Evolutionary conservation across 495 filamentous ascomycete genomes (phyloP).

Genomic region (Podospora anserina): DNA sequence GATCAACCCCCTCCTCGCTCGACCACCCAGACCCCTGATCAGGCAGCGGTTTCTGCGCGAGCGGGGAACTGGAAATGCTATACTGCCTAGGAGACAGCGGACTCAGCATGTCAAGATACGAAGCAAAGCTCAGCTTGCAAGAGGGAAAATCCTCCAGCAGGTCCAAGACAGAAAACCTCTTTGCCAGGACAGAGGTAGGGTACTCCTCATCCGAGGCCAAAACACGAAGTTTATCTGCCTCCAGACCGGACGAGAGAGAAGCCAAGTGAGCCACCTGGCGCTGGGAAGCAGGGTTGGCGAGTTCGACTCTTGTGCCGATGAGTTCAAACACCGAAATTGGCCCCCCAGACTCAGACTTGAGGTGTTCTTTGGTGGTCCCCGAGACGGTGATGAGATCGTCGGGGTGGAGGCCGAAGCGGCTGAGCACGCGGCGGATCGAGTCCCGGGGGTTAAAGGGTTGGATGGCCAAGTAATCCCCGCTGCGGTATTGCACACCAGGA

Average conservation of each 20-base stretch:
- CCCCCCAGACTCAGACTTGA: slow-evolving; percentile 47
- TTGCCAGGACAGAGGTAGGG: slow-evolving; percentile 31
- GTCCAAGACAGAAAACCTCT: slow-evolving; percentile 58
- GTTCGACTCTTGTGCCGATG: slow-evolving; percentile 61
- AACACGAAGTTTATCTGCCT: slow-evolving; percentile 16
- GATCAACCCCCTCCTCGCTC: slow-evolving; percentile 18
- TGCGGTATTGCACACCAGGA: slow-evolving; percentile 58
- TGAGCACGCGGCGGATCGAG: slow-evolving; percentile 44
- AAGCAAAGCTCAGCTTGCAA: slow-evolving; percentile 46
- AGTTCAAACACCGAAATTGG: slow-evolving; percentile 56
- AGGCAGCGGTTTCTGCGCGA: slow-evolving; percentile 5
- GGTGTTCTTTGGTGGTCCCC: slow-evolving; percentile 29
- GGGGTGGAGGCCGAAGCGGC: slow-evolving; percentile 46
- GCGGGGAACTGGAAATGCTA: slow-evolving; percentile 33
- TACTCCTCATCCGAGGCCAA: slow-evolving; percentile 26
- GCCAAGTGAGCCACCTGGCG: slow-evolving; percentile 30
- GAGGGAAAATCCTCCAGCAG: slow-evolving; percentile 53
- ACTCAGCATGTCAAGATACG: slow-evolving; percentile 60
- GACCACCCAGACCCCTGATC: slow-evolving; percentile 43
- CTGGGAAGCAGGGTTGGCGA: slow-evolving; percentile 58
- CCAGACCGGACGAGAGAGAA: slow-evolving; percentile 19
- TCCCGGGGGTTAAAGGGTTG: slow-evolving; percentile 58
- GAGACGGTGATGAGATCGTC: slow-evolving; percentile 40
- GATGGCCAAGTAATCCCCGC: slow-evolving; percentile 62
- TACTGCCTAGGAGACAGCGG: slow-evolving; percentile 67